Conservation (phyloP, 1,284 basidiomycete genomes). For the Pyrrhoderma noxium region DNA sequence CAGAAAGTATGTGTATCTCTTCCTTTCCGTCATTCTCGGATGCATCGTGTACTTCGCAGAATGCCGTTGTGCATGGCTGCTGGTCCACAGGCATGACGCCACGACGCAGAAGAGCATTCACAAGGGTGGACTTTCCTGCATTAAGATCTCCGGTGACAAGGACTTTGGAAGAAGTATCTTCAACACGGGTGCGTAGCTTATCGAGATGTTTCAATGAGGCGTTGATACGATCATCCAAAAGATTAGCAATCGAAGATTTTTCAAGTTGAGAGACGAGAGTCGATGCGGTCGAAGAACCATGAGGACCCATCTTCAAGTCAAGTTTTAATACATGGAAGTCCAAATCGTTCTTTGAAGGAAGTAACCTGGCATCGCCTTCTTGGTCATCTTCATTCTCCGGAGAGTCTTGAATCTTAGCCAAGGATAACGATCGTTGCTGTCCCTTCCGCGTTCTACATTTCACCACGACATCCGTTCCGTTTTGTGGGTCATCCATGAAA, state of each 20-base stretch:
- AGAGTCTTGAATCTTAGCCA: slow-evolving; percentile 22
- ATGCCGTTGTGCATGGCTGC: slow-evolving; percentile 95
- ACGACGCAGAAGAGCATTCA: slow-evolving; percentile 86
- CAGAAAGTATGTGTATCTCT: slow-evolving; percentile 63
- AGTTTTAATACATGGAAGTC: slow-evolving; percentile 85
- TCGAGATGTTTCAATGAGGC: slow-evolving; percentile 76
- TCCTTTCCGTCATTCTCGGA: slow-evolving; percentile 75
- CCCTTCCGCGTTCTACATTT: slow-evolving; percentile 37
- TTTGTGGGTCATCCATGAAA: slow-evolving; percentile 73
- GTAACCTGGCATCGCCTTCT: slow-evolving; percentile 32
- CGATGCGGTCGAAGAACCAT: slow-evolving; percentile 58
- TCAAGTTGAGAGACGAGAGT: slow-evolving; percentile 88
- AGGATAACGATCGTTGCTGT: slow-evolving; percentile 40
- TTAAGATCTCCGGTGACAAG: slow-evolving; percentile 99
- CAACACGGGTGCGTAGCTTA: slow-evolving; percentile 79
- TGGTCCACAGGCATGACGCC: slow-evolving; percentile 97
- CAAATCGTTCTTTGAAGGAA: slow-evolving; percentile 35
- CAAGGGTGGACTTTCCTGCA: slow-evolving; percentile 97
- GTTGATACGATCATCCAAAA: slow-evolving; percentile 84
- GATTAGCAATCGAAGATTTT: slow-evolving; percentile 86
- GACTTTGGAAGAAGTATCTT: slow-evolving; percentile 92
- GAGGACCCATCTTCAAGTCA: slow-evolving; percentile 85
- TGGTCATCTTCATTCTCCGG: slow-evolving; percentile 30
- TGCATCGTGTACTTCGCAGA: slow-evolving; percentile 96
- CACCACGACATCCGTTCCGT: slow-evolving; percentile 61